Evolutionary conservation across 768 basidiomycete species (phyloP).

Genomic region (Lactarius sp.): DNA sequence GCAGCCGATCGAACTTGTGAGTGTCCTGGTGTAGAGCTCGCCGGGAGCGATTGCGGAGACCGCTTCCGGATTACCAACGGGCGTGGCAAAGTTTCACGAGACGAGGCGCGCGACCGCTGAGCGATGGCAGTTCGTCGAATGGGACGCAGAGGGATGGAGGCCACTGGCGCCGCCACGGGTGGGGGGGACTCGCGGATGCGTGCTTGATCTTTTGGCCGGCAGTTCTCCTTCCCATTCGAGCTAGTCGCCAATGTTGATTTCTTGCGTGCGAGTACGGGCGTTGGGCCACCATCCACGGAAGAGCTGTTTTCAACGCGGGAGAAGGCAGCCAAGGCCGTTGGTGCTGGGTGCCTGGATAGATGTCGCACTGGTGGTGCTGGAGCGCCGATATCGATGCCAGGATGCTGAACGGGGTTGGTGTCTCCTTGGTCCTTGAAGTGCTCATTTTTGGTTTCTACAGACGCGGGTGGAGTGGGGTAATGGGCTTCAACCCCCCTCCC

Average conservation of each 20-base stretch:
- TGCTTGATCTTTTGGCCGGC: background rate
- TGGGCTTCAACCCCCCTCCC: background rate
- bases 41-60: background rate
- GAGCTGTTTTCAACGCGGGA: slow-evolving; percentile 2
- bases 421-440: background rate
- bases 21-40: background rate
- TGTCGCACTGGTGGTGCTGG: background rate
- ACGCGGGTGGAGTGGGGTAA: background rate
- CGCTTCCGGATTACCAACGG: slow-evolving; percentile 6
- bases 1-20: background rate
- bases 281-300: background rate
- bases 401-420: background rate
- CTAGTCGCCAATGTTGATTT: background rate
- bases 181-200: slow-evolving; percentile 2
- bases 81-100: background rate
- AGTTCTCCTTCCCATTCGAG: slow-evolving; percentile 14
- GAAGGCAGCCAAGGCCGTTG: background rate
- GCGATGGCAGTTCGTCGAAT: background rate
- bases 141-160: background rate
- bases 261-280: background rate
- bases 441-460: background rate
- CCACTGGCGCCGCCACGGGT: background rate
- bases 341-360: background rate
- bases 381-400: background rate
- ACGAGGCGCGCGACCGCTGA: background rate